These are phyloP conservation scores for Candida easanensis DNA, from an alignment of 805 yeast species.

Conservation along the genomic window DNA sequence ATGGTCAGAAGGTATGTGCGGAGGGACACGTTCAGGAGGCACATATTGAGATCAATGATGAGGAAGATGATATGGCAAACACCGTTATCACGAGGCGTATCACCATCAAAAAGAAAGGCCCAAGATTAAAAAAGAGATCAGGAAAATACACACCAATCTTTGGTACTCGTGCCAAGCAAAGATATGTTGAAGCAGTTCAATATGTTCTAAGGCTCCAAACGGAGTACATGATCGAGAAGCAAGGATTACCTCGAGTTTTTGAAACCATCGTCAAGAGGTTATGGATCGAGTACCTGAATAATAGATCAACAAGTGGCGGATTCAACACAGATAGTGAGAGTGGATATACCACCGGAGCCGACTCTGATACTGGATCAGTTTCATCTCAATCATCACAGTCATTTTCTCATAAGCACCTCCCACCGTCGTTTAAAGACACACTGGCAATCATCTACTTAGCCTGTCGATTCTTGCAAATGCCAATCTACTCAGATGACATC, in stretches of 20 bases:
- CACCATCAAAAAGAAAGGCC: slow-evolving; percentile 27
- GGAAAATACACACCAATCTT: slow-evolving; percentile 30
- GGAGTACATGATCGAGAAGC: slow-evolving; percentile 34
- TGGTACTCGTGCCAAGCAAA: slow-evolving; percentile 46
- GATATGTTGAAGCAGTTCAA: slow-evolving; percentile 49
- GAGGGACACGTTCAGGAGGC: slow-evolving; percentile 89
- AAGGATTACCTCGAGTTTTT: slow-evolving; percentile 30
- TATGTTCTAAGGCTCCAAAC: slow-evolving; percentile 47
- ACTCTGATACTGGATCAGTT: slow-evolving; percentile 7
- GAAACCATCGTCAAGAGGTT: slow-evolving; percentile 35
- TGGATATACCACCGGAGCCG: slow-evolving; percentile 4
- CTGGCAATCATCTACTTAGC: slow-evolving; percentile 2
- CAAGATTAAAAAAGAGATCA: slow-evolving; percentile 6
- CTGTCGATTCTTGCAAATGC: slow-evolving; percentile 3
- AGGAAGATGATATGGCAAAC: slow-evolving; percentile 60
- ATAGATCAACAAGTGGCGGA: slow-evolving; percentile 3
- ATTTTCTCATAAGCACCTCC: background rate
- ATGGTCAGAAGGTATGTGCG: slow-evolving; percentile 83
- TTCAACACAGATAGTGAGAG: slow-evolving; percentile 1
- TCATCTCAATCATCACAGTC: slow-evolving; percentile 2
- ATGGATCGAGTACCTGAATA: slow-evolving; percentile 31
- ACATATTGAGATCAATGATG: slow-evolving; percentile 75
- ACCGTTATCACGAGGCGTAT: slow-evolving; percentile 52
- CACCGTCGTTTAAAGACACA: background rate
- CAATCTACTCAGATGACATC: slow-evolving; percentile 4